These are phyloP conservation scores for Pezicula rhizophila DNA, from an alignment of 2,329 filamentous ascomycete genomes.

Conservation along the genomic window DNA sequence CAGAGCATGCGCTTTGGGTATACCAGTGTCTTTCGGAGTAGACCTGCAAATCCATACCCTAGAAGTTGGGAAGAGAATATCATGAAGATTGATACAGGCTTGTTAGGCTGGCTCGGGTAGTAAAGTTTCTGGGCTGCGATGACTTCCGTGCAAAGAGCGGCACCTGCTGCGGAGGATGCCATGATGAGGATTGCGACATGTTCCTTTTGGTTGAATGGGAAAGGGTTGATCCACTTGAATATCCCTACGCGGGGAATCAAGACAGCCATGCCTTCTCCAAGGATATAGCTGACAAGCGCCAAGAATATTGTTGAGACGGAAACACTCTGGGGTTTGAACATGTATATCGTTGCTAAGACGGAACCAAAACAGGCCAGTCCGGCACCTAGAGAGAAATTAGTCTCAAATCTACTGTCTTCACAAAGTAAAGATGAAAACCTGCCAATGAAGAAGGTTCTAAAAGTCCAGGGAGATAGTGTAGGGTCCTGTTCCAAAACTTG, in stretches of 20 bases:
- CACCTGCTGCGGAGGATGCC: slow-evolving; percentile 64
- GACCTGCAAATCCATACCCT: slow-evolving; percentile 56
- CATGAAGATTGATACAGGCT: slow-evolving; percentile 52
- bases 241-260: slow-evolving; percentile 31
- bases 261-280: slow-evolving; percentile 33
- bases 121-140: slow-evolving; percentile 39
- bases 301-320: slow-evolving; percentile 38
- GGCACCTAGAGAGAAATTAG: slow-evolving; percentile 14
- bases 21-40: slow-evolving; percentile 51
- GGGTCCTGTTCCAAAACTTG: too few relatives aligned
- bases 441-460: slow-evolving; percentile 32
- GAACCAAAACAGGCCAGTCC: slow-evolving; percentile 30
- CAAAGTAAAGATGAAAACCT: background rate
- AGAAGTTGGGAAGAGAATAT: slow-evolving; percentile 56
- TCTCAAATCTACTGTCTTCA: background rate
- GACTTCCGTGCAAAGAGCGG: slow-evolving; percentile 36
- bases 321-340: slow-evolving; percentile 41
- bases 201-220: slow-evolving; percentile 32
- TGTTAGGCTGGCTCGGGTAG: slow-evolving; percentile 33
- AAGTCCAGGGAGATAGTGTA: slow-evolving; percentile 29
- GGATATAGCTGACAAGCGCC: slow-evolving; percentile 35
- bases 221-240: slow-evolving; percentile 33
- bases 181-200: slow-evolving; percentile 48
- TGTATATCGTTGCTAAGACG: slow-evolving; percentile 37
- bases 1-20: slow-evolving; percentile 13